Evolutionary conservation across 176 grass and related monocot species (phyloP), one percentile per base, ranked within the genome.

Genomic region (Dactylis glomerata): DNA sequence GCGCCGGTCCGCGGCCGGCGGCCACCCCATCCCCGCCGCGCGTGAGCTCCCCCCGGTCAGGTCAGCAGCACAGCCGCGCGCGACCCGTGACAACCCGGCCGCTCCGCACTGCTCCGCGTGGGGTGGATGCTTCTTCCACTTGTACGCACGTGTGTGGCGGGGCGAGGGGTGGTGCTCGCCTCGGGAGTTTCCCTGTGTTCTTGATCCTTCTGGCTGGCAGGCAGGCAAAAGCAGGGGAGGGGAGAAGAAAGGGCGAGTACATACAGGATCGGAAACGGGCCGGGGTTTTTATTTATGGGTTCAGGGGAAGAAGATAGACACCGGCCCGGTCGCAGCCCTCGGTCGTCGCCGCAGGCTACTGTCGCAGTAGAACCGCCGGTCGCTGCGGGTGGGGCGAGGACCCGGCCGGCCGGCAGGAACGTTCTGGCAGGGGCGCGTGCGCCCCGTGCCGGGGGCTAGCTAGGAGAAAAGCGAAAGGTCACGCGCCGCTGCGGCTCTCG

Each of bases 261-360:
- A 19, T n/a, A n/a, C 13, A 17, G 68, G 7, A 49, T 22, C 58
- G 0, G 47, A 73, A 73, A 23, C 34, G 73, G 55, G 26, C 34
- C 73, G 65, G 73, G 1, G 65, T 56, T 56, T n/a, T n/a, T 86
- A 79, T 83, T 86, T 90, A 86, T 68, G 88, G 3, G 66, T 24
- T 83, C 0, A 0, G 45, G 55, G 19, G 58, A 10, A 52, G 16
- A 56, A 65, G 50, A 5, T 65, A 46, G 3, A 76, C 44, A 10
- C 40, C 44, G 28, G 23, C 27, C 19, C 3, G 68, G 37, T 51
- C 20, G 73, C 34, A 61, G 7, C 85, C 50, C 4, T n/a, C n/a
- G n/a, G 19, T 22, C 36, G 44, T 47, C 68, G 68, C 7, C 37
- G 5, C 5, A 70, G 37, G 5, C n/a, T 45, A 22, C 36, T 40